Base-by-base conservation (phyloP, 148 eudicot species). In the Oxyria digyna region DNA sequence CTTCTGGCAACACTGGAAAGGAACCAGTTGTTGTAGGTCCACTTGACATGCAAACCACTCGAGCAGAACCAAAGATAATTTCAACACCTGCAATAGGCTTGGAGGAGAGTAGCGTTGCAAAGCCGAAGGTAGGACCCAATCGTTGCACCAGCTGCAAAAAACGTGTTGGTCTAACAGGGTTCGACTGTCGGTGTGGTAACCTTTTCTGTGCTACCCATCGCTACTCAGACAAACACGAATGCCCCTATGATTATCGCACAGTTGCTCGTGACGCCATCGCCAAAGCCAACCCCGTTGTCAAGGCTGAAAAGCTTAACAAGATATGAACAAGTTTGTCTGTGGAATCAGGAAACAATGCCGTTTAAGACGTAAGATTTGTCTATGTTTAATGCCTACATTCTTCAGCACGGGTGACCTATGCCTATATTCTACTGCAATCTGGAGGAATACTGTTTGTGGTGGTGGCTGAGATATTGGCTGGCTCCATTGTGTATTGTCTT, bases 211-310 rank as follows among this genome's bases (percentile, higher is more conserved):
- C 80, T 9, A 31, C 38, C 23, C 80, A 78, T 73, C 77, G 74
- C 17, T 78, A 74, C 72, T 78, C 80, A 8, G 77, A 74, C 69
- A 78, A 78, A 50, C 80, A 78, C 24, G 70, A 70, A 24, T 78
- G 74, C 71, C 69, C 77, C 45, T 69, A 69, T 38, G 77, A 74
- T 63, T 74, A 74, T 32, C 73, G 69, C 42, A n/a, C 64, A 23
- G 69, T 68, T 45, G 77, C 38, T 4, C 77, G 59, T 50, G 73
- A 69, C 46, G 77, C 77, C 37, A 74, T 74, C 21, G 68, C 72
- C 9, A 74, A 74, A 68, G 73, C 77, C 63, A 74, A 74, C 33
- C 77, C 77, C 33, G 77, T 74, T 35, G 73, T 74, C 6, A 74
- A 74, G 73, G 77, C 77, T 6, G 73, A 74, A 27, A 74, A 74